These are phyloP conservation scores for Dipteronia dyeriana DNA, from an alignment of 345 rosid species.

Conservation along the genomic window DNA sequence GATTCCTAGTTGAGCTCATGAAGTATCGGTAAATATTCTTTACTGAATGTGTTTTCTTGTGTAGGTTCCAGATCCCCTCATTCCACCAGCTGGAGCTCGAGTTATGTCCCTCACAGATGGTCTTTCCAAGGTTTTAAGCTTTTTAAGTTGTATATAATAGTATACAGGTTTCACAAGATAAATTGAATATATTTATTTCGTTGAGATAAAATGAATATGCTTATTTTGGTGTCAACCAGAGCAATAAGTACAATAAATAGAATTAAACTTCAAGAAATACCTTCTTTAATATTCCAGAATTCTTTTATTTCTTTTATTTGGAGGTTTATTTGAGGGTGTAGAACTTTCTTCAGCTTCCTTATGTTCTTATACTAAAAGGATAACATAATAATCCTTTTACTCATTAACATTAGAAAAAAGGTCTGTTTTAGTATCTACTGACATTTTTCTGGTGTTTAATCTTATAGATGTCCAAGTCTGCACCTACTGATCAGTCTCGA, in stretches of 20 bases:
- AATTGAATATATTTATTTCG: neutral
- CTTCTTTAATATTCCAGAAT: neutral
- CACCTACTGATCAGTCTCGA: slow-evolving; percentile 87
- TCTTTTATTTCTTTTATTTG: neutral
- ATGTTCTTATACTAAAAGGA: neutral
- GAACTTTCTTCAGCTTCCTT: neutral
- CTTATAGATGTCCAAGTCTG: slow-evolving; percentile 93
- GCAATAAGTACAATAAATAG: neutral
- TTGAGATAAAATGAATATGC: neutral
- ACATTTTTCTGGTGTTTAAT: slow-evolving; percentile 29
- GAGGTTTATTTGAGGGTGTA: slow-evolving; percentile 6
- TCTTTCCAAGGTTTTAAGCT: slow-evolving; percentile 69
- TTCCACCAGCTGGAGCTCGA: slow-evolving; percentile 85
- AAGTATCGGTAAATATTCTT: slow-evolving; percentile 16
- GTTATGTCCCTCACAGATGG: slow-evolving; percentile 95
- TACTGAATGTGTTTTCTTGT: slow-evolving; percentile 20
- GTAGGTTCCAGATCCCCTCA: slow-evolving; percentile 87
- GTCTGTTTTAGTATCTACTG: neutral
- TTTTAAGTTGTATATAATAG: slow-evolving; percentile 4
- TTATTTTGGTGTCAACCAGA: neutral
- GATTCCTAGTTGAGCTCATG: slow-evolving; percentile 24
- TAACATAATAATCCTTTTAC: neutral
- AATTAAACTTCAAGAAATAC: neutral
- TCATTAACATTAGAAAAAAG: neutral
- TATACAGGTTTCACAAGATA: slow-evolving; percentile 3